These are phyloP conservation scores for Ophiocytium majus DNA, from an alignment of 352 stramenopile genomes.

Conservation along the genomic window DNA sequence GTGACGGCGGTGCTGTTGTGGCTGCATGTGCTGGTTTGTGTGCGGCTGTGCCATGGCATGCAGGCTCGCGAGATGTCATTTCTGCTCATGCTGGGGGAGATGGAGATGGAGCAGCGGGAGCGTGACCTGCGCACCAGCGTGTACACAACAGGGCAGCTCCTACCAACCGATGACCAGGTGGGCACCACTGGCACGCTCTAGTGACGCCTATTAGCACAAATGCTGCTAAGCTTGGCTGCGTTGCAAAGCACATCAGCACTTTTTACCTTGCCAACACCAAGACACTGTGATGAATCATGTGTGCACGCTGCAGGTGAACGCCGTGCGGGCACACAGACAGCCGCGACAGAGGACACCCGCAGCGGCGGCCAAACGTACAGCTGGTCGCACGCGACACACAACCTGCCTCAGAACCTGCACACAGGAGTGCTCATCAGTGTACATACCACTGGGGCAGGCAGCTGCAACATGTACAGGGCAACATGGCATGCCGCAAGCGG, in stretches of 20 bases:
- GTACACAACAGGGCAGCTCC: neutral
- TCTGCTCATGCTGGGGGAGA: neutral
- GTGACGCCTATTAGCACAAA: neutral
- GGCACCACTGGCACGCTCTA: too few relatives aligned
- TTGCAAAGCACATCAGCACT: neutral
- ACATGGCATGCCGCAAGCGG: too few relatives aligned
- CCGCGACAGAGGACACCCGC: neutral
- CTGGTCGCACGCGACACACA: neutral
- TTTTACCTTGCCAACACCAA: too few relatives aligned
- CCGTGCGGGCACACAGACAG: neutral
- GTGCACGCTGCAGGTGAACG: neutral
- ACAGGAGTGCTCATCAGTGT: neutral
- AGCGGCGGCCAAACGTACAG: neutral
- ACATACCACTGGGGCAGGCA: neutral
- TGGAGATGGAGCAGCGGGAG: neutral
- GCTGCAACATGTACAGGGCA: neutral
- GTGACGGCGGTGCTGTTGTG: neutral
- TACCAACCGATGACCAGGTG: neutral
- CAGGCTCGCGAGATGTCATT: neutral
- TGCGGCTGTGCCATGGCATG: neutral
- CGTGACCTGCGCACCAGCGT: neutral
- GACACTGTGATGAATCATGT: neutral
- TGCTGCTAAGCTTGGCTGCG: neutral
- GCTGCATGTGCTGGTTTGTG: neutral
- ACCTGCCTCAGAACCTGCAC: neutral